Evolutionary conservation across 2,329 filamentous ascomycete species (phyloP).

Genomic region (Tolypocladium pustulatum): DNA sequence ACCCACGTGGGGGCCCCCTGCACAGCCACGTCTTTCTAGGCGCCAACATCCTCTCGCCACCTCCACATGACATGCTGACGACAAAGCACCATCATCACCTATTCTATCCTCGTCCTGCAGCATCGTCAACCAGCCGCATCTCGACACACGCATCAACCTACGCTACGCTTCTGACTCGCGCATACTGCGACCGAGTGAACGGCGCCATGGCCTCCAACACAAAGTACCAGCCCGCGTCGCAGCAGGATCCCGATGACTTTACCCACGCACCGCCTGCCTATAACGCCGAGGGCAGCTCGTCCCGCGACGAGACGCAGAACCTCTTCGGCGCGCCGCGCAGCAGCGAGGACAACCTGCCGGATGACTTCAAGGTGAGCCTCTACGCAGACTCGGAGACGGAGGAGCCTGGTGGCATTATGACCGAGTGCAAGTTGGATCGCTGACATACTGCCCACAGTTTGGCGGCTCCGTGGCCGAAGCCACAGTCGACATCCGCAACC

Average conservation of each 20-base stretch:
- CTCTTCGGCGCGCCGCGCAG: conserved; percentile 59
- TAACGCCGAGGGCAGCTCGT: conserved; percentile 36
- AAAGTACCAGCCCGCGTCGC: conserved; percentile 75
- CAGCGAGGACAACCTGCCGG: conserved; percentile 84
- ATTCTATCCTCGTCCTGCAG: background rate
- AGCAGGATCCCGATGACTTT: conserved; percentile 79
- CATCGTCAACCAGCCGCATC: background rate
- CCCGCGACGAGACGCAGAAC: conserved; percentile 43
- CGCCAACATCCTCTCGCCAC: background rate
- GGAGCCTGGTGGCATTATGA: background rate
- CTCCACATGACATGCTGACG: background rate
- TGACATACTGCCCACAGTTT: conserved; percentile 44
- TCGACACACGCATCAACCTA: background rate
- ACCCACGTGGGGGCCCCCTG: background rate
- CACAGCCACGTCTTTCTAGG: background rate
- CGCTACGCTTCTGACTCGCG: background rate
- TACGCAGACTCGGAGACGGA: background rate
- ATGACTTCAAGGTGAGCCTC: conserved; percentile 77
- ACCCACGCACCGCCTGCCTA: conserved; percentile 79
- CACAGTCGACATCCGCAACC: conserved; percentile 90
- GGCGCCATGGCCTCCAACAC: conserved; percentile 58
- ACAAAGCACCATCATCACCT: background rate
- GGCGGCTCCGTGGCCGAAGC: conserved; percentile 89
- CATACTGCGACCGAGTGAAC: background rate
- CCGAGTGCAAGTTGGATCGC: background rate